Evolutionary conservation across 495 filamentous ascomycete species (phyloP), one percentile per base, ranked within the genome.

Genomic region (Aspergillus wentii): DNA sequence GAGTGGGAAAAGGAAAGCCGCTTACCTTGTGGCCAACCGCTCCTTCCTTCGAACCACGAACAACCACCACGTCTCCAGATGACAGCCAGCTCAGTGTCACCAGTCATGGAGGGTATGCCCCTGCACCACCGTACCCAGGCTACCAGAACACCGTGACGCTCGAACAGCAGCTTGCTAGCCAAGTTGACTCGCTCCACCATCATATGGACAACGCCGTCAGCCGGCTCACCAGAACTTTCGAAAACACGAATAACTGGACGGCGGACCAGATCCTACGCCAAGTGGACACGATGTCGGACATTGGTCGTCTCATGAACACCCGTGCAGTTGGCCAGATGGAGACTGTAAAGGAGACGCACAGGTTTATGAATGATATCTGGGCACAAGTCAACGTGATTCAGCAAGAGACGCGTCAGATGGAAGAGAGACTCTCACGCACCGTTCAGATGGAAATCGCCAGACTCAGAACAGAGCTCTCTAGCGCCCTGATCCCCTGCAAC

Each of bases 111-210:
- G 51, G 51, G 8, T 52, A 43, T 30, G 54, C 51, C 15, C 54
- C 54, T 25, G 20, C 54, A 9, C 51, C 54, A 10, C 54, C 54
- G 5, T 36, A 45, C 5, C 48, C 44, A 13, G 38, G 29, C 25
- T 58, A 58, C 30, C 48, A 48, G 15, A 58, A 54, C 43, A 58
- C 48, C 8, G 21, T 36, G n/a, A 38, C 54, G 2, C 34, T 58
- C 25, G 54, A 50, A 26, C 39, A 54, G 25, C 46, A 55, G 30
- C 26, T 55, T n/a, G 20, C 35, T 4, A 16, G 38, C 6, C 45
- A 54, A 20, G 34, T 44, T 1, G 40, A 48, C 20, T 34, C 42
- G 10, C 19, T 59, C 13, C 56, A 59, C 26, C 35, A 41, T 22
- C 56, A 59, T 19, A 2, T 59, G 0, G 37, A 44, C 9, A 26